Evolutionary conservation across 1,284 basidiomycete genomes (phyloP).

Genomic region (Takashimella tepidaria): DNA sequence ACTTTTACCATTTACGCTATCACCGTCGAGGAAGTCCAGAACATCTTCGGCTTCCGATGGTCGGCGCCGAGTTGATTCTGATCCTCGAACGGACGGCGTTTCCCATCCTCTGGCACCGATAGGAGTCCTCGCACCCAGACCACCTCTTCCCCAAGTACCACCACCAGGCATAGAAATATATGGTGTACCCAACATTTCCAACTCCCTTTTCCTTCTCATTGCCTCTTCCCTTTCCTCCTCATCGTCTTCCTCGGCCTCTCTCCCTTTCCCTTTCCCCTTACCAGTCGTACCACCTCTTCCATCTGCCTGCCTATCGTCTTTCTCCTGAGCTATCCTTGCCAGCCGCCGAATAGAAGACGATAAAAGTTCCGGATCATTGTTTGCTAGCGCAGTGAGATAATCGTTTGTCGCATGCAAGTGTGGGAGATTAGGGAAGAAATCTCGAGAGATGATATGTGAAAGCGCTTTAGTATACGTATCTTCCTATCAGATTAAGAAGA

Average conservation of each 20-base stretch:
- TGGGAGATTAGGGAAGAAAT: conserved; percentile 91
- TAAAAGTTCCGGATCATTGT: conserved; percentile 67
- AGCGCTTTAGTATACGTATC: conserved; percentile 90
- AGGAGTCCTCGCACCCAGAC: too few species aligned
- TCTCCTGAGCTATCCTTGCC: conserved; percentile 54
- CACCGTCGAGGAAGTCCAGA: neutral
- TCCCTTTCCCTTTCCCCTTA: conserved; percentile 7
- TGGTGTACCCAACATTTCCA: conserved; percentile 35
- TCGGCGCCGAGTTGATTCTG: conserved; percentile 13
- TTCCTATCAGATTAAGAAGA: too few species aligned
- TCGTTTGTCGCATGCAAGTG: conserved; percentile 80
- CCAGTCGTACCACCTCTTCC: neutral
- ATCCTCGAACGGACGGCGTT: conserved; percentile 24
- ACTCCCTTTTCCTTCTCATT: conserved; percentile 19
- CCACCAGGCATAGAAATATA: conserved; percentile 31
- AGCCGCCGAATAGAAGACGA: conserved; percentile 66
- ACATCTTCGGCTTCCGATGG: conserved; percentile 9
- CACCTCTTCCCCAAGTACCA: conserved; percentile 5
- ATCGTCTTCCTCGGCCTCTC: conserved; percentile 7
- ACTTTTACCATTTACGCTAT: conserved; percentile 10
- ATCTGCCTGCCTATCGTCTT: conserved; percentile 22
- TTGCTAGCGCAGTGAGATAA: conserved; percentile 70
- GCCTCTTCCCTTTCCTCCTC: conserved; percentile 12
- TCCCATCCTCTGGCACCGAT: conserved; percentile 43
- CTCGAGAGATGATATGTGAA: conserved; percentile 89